Conservation (phyloP, 257 asterid species). For the Nicotiana knightiana region DNA sequence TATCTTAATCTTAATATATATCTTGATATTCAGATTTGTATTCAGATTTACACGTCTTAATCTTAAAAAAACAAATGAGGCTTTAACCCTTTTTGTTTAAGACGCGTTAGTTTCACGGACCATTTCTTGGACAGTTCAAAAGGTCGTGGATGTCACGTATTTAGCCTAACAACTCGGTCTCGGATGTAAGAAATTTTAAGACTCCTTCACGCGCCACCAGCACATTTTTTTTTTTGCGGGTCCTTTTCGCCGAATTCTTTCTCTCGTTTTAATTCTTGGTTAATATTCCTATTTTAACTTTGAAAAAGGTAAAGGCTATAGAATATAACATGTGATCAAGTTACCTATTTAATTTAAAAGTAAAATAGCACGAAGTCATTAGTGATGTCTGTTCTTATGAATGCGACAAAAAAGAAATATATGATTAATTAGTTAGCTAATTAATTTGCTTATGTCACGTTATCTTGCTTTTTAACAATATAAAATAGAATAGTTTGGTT, state of each 20-base stretch:
- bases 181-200: neutral
- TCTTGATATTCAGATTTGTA: too few species aligned
- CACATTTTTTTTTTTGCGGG: neutral
- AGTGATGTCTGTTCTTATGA: neutral
- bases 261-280: neutral
- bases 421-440: neutral
- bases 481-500: neutral
- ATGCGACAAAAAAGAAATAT: neutral
- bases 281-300: neutral
- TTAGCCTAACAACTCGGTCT: neutral
- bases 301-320: neutral
- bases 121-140: neutral
- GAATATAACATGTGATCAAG: neutral
- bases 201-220: neutral
- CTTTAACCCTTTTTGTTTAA: neutral
- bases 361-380: neutral
- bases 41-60: too few species aligned
- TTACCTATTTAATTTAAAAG: neutral
- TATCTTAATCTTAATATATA: too few species aligned
- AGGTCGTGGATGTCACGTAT: slow-evolving; percentile 4
- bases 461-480: neutral
- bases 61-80: too few species aligned
- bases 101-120: slow-evolving; percentile 7
- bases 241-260: neutral
- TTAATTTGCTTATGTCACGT: neutral